Conservation (phyloP, 2,329 filamentous ascomycete genomes). For the Akanthomyces lecanii region DNA sequence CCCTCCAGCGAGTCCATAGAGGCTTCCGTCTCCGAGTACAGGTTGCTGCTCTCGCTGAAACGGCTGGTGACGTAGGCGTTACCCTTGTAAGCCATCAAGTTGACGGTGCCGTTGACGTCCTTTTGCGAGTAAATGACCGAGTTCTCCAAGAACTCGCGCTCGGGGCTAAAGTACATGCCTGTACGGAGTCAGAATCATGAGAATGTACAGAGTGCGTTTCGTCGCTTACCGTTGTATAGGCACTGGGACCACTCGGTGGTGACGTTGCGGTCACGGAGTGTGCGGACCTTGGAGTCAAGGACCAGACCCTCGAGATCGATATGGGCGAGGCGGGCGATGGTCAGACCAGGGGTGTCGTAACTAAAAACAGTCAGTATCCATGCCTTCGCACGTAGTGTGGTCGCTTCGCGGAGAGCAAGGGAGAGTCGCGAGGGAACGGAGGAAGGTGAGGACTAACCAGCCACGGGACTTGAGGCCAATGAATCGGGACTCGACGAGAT, state of each 20-base stretch:
- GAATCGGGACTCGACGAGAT: slow-evolving; percentile 42
- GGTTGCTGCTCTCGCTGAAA: slow-evolving; percentile 42
- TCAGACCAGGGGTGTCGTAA: too few species aligned
- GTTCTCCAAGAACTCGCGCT: slow-evolving; percentile 54
- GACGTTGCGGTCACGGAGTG: too few species aligned
- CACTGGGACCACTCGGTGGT: slow-evolving; percentile 24
- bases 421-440: too few species aligned
- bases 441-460: too few species aligned
- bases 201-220: too few species aligned
- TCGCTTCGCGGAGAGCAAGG: too few species aligned
- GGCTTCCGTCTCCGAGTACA: slow-evolving; percentile 47
- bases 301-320: slow-evolving; percentile 46
- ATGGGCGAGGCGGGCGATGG: slow-evolving; percentile 22
- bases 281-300: slow-evolving; percentile 50
- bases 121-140: slow-evolving; percentile 57
- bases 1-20: slow-evolving; percentile 53
- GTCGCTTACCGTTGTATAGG: slow-evolving; percentile 42
- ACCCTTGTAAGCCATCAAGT: slow-evolving; percentile 42
- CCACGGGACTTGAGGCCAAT: neutral
- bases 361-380: too few species aligned
- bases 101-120: slow-evolving; percentile 35
- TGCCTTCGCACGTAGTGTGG: too few species aligned
- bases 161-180: slow-evolving; percentile 42
- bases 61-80: slow-evolving; percentile 43
- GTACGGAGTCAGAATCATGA: too few species aligned